phyloP scores from a whole-genome alignment of 2,329 filamentous ascomycete genomes.

The Sordariomycetes sp. region DNA sequence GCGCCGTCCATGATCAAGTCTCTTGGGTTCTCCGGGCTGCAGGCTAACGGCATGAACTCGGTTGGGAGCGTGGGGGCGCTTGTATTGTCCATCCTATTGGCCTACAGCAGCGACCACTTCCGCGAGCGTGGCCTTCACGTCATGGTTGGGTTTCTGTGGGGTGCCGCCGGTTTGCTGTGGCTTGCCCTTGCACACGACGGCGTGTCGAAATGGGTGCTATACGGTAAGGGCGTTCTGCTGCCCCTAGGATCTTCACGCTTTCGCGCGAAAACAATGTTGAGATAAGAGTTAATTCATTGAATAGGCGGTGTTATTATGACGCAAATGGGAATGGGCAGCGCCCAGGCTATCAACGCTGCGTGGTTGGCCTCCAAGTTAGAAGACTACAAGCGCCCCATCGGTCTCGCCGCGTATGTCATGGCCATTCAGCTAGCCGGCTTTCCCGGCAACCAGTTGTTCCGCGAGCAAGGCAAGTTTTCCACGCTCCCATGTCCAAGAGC shows the following conservation, averaged over 20 bases:
- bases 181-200: slow-evolving; percentile 13
- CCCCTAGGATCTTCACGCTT: neutral
- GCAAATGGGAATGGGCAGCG: slow-evolving; percentile 19
- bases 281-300: neutral
- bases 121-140: slow-evolving; percentile 17
- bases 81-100: slow-evolving; percentile 14
- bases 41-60: slow-evolving; percentile 18
- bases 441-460: slow-evolving; percentile 17
- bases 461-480: slow-evolving; percentile 12
- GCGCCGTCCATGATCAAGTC: slow-evolving; percentile 18
- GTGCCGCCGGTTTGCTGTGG: slow-evolving; percentile 15
- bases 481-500: too few species aligned
- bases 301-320: slow-evolving; percentile 18
- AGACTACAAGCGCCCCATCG: slow-evolving; percentile 16
- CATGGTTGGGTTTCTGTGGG: slow-evolving; percentile 15
- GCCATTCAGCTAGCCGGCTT: slow-evolving; percentile 19
- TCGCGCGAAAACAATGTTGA: neutral
- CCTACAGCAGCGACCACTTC: slow-evolving; percentile 16
- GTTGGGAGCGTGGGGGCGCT: slow-evolving; percentile 15
- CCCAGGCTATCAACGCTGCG: slow-evolving; percentile 17
- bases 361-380: slow-evolving; percentile 18
- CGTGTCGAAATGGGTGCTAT: slow-evolving; percentile 15
- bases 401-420: slow-evolving; percentile 19
- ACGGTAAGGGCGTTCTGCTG: slow-evolving; percentile 8
- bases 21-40: slow-evolving; percentile 13